Percentiles rank a stretch among this genome's conserved stretches.
Conservation (phyloP, 305 asterid species). For the Stenogyne calaminthoides region DNA sequence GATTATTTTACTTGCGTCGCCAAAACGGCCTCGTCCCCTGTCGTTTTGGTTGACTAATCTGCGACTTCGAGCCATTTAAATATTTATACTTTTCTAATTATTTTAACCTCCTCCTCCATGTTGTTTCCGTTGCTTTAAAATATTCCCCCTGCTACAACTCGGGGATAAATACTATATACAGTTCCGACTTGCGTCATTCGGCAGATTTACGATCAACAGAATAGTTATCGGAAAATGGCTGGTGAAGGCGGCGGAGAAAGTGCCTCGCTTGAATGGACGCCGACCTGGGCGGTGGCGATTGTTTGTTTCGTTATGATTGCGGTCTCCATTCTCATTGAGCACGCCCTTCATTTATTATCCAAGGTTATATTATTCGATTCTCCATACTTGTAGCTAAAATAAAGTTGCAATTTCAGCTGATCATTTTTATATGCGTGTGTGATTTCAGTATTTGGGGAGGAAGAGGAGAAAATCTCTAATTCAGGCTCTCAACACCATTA, state of each 20-base stretch:
- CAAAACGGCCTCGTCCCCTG: background rate
- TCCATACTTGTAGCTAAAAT: background rate
- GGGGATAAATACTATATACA: too few species aligned
- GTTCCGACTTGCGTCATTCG: too few species aligned
- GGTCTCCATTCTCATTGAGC: conserved; percentile 62
- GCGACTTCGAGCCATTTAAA: too few species aligned
- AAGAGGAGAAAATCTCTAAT: conserved; percentile 56
- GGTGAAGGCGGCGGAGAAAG: conserved; percentile 38
- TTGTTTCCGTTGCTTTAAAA: background rate
- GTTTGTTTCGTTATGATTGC: conserved; percentile 61
- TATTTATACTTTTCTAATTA: too few species aligned
- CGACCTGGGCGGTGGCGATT: conserved; percentile 80
- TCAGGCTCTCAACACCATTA: conserved; percentile 62
- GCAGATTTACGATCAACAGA: background rate
- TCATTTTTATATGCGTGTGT: too few species aligned
- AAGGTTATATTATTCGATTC: conserved; percentile 40
- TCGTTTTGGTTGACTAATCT: background rate
- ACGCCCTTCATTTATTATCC: conserved; percentile 59
- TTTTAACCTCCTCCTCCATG: conserved; percentile 4
- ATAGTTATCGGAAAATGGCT: conserved; percentile 37
- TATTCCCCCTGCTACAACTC: background rate
- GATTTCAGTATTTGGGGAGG: conserved; percentile 52
- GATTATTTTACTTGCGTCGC: too few species aligned
- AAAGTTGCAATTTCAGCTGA: background rate
- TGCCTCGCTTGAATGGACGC: conserved; percentile 48